Percentiles rank a stretch among this genome's conserved stretches.
phyloP scores from a whole-genome alignment of 2,329 filamentous ascomycete species.

The Colletotrichum theobromicola region DNA sequence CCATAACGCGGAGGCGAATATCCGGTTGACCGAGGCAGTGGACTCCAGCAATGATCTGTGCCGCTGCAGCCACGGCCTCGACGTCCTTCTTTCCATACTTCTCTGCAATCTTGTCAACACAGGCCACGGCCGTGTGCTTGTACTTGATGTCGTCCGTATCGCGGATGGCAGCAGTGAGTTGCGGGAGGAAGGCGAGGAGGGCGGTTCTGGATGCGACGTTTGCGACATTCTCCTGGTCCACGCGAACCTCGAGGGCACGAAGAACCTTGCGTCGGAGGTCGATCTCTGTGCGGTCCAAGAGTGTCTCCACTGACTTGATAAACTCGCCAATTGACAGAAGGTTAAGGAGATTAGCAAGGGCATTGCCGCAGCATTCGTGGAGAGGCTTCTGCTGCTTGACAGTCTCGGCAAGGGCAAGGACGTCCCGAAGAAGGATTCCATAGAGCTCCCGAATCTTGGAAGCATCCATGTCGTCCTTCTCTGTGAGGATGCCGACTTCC shows the following conservation, averaged over 20 bases:
- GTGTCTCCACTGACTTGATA: conserved; percentile 82
- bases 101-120: conserved; percentile 90
- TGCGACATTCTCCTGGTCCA: conserved; percentile 73
- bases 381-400: conserved; percentile 62
- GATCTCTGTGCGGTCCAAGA: conserved; percentile 78
- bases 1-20: conserved; percentile 76
- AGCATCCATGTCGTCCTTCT: conserved; percentile 68
- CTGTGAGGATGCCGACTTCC: conserved; percentile 62
- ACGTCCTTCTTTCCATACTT: conserved; percentile 94
- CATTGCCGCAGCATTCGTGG: conserved; percentile 67
- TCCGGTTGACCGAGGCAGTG: conserved; percentile 79
- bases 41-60: conserved; percentile 76
- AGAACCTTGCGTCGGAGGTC: conserved; percentile 81
- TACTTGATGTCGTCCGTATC: conserved; percentile 75
- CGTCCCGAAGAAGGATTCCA: conserved; percentile 69
- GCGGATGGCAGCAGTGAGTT: conserved; percentile 77
- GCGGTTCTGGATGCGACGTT: conserved; percentile 72
- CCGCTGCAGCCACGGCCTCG: conserved; percentile 75
- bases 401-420: conserved; percentile 69
- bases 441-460: conserved; percentile 73
- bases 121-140: conserved; percentile 85
- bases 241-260: conserved; percentile 79
- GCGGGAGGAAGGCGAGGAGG: conserved; percentile 79
- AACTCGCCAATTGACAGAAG: conserved; percentile 88
- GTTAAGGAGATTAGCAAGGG: conserved; percentile 80